Evolutionary conservation across 345 rosid genomes (phyloP).

Genomic region (Zanthoxylum bungeanum): DNA sequence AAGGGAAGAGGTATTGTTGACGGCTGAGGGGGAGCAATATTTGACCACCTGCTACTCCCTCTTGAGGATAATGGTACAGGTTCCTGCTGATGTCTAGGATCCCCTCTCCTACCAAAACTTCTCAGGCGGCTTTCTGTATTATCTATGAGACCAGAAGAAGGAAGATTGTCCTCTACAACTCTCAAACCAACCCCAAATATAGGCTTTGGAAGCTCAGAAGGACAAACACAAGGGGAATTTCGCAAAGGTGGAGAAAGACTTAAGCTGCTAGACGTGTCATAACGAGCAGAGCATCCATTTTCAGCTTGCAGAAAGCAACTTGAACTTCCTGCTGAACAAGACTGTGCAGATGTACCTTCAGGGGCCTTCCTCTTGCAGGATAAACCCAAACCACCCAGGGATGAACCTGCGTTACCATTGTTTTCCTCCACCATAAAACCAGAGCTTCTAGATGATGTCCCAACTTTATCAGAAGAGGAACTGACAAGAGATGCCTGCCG

Average conservation of each 20-base stretch:
- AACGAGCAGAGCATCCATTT: conserved; percentile 32
- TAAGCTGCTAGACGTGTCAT: conserved; percentile 56
- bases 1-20: conserved; percentile 38
- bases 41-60: conserved; percentile 38
- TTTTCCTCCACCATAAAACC: conserved; percentile 49
- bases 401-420: conserved; percentile 50
- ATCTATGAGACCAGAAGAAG: conserved; percentile 29
- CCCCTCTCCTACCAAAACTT: conserved; percentile 45
- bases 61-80: conserved; percentile 40
- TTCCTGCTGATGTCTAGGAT: conserved; percentile 54
- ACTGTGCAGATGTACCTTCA: conserved; percentile 69
- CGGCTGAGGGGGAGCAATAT: conserved; percentile 36
- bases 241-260: conserved; percentile 51
- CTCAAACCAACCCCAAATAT: conserved; percentile 52
- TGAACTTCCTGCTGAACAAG: conserved; percentile 52
- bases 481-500: conserved; percentile 22
- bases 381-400: conserved; percentile 62
- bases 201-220: conserved; percentile 39
- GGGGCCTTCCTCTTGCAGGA: conserved; percentile 92
- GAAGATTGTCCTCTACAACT: conserved; percentile 40
- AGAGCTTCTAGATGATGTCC: conserved; percentile 59
- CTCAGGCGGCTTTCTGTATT: conserved; percentile 36
- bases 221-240: conserved; percentile 37
- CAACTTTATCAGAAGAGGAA: conserved; percentile 33
- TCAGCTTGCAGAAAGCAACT: conserved; percentile 48